Base-by-base conservation (phyloP, 257 asterid species). In the Capsicum chinense region DNA sequence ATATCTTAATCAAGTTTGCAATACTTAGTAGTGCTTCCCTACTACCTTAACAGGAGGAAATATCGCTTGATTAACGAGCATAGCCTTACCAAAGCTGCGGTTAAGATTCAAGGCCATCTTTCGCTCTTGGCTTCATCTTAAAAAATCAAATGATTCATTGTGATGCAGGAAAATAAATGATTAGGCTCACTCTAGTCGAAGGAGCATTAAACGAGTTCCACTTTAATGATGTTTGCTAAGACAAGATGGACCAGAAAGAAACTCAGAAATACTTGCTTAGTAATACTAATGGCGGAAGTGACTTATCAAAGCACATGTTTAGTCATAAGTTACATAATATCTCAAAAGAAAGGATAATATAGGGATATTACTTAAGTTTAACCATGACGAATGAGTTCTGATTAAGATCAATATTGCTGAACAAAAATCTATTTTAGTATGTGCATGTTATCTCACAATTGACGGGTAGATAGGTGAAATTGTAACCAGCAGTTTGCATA, bases 171-270 rank as follows among this genome's bases (percentile, higher is more conserved):
- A 50, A 50, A 11, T 50, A 13, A 74, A 74, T 19, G 6, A 3
- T 12, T 74, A 74, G 81, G 62, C 42, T 50, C 14, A 74, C 21
- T 50, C 4, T 74, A 74, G 47, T 50, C 48, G 81, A 74, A 74
- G 14, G 42, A 21, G 62, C 81, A 74, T 35, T 13, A 50, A 50
- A 74, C 37, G 17, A 48, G 21, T 74, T 74, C 62, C 81, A 13
- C 62, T 76, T 50, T 52, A 14, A 76, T 50, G 19, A 52, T 52
- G 62, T 26, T 52, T 76, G 63, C 63, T 76, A 52, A 21, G 81
- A 21, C 37, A 6, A 73, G 62, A 12, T 76, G 81, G 47, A 74
- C 14, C 63, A 33, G 59, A 76, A 35, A 52, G 48, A 15, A 52
- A 19, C 33, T 52, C 14, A 13, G 62, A 50, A 13, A 19, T 48